phyloP scores from a whole-genome alignment of 805 yeast species.

The Yamadazyma laniorum region DNA sequence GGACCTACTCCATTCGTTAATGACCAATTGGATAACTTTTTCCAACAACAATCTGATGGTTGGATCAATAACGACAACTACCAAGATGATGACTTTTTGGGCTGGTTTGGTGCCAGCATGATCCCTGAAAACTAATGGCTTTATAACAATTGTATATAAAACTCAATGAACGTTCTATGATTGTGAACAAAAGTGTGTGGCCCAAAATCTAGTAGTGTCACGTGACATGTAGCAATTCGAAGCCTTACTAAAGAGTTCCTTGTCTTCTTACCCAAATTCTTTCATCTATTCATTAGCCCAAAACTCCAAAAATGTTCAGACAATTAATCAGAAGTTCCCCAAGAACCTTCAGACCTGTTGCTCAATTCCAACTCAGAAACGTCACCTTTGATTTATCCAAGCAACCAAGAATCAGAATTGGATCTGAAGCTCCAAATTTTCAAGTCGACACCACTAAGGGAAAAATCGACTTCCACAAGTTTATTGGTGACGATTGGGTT shows the following conservation, averaged over 20 bases:
- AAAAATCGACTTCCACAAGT: conserved; percentile 60
- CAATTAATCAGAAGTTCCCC: conserved; percentile 12
- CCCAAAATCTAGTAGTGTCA: conserved; percentile 3
- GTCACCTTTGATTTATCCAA: conserved; percentile 33
- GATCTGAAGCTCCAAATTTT: conserved; percentile 71
- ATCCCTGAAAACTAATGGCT: conserved; percentile 16
- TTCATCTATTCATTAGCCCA: not conserved
- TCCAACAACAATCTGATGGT: conserved; percentile 79
- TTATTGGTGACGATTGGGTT: conserved; percentile 60
- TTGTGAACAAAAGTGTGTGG: too few species aligned
- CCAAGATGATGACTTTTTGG: conserved; percentile 80
- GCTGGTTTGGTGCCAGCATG: conserved; percentile 83
- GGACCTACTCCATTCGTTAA: conserved; percentile 16
- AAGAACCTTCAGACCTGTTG: conserved; percentile 9
- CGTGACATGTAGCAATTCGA: conserved; percentile 10
- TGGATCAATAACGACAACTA: conserved; percentile 67
- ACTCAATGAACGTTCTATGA: too few species aligned
- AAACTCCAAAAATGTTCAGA: conserved; percentile 13
- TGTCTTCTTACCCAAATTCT: too few species aligned
- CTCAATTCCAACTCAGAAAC: conserved; percentile 15
- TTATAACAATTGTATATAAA: not conserved
- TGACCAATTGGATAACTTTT: conserved; percentile 53
- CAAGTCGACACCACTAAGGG: conserved; percentile 63
- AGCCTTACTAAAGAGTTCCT: too few species aligned
- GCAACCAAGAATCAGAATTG: conserved; percentile 49